These are phyloP conservation scores for Hebeloma cylindrosporum DNA, from an alignment of 768 basidiomycete genomes.

Conservation along the genomic window DNA sequence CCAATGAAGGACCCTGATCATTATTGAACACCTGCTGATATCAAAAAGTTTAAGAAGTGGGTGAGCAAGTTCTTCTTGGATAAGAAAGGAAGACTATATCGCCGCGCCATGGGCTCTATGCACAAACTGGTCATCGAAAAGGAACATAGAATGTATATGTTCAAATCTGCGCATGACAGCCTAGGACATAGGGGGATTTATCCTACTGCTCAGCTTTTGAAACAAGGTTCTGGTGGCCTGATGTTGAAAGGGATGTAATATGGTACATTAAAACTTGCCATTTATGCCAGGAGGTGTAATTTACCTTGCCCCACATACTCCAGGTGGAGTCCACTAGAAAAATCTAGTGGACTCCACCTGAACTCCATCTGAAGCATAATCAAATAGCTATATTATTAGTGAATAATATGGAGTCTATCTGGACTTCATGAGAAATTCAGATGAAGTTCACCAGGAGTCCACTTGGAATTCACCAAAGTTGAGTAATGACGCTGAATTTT, in stretches of 20 bases:
- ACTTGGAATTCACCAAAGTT: no score
- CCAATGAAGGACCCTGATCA: background rate
- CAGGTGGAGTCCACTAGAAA: slow-evolving; percentile 13
- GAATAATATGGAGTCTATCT: no score
- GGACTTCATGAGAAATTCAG: no score
- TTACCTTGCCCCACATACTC: no score
- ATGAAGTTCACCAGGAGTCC: no score
- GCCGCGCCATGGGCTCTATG: background rate
- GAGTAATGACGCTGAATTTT: no score
- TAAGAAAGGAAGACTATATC: slow-evolving; percentile 18
- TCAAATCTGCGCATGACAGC: no score
- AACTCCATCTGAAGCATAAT: no score
- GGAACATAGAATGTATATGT: slow-evolving; percentile 19
- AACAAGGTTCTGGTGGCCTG: slow-evolving; percentile 28
- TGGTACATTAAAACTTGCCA: slow-evolving; percentile 28
- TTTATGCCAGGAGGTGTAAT: slow-evolving; percentile 22
- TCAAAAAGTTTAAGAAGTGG: no score
- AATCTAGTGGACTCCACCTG: background rate
- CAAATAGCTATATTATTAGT: no score
- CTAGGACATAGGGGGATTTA: no score
- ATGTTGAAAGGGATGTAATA: slow-evolving; percentile 20
- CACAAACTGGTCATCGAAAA: slow-evolving; percentile 22
- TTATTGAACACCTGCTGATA: background rate
- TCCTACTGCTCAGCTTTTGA: slow-evolving; percentile 14
- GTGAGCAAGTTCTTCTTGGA: no score